Percentiles rank a stretch among this genome's conserved stretches.
Conservation (phyloP, 1,284 basidiomycete genomes). For the Apiotrichum sp. region DNA sequence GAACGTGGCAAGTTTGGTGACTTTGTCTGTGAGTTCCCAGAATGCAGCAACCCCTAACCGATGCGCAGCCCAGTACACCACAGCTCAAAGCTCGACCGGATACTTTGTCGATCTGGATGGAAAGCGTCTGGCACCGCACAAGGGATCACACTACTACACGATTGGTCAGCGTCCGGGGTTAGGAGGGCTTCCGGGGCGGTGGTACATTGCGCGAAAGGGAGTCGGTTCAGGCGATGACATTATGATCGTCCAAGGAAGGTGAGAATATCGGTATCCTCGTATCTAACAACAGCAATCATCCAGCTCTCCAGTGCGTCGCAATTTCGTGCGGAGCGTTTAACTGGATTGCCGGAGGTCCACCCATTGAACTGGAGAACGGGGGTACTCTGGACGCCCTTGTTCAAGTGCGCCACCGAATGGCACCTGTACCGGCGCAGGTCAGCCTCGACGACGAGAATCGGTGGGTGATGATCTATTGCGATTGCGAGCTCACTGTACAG, state of each 20-base stretch:
- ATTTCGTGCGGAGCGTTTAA: constrained; percentile 55
- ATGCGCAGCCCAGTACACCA: constrained; percentile 66
- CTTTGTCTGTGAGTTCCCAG: constrained; percentile 59
- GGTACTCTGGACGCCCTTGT: constrained; percentile 54
- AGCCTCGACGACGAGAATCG: neutral
- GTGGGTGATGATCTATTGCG: neutral
- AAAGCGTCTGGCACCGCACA: constrained; percentile 57
- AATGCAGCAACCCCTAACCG: neutral
- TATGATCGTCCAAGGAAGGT: constrained; percentile 70
- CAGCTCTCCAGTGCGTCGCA: constrained; percentile 55
- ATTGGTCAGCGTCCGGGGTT: constrained; percentile 74
- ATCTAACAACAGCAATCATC: constrained; percentile 54
- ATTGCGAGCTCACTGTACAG: constrained; percentile 25
- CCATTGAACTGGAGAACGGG: constrained; percentile 47
- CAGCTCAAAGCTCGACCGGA: constrained; percentile 57
- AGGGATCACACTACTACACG: constrained; percentile 81
- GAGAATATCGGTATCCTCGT: constrained; percentile 7
- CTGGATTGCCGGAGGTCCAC: constrained; percentile 65
- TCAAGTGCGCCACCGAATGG: constrained; percentile 69
- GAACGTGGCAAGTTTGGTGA: constrained; percentile 65
- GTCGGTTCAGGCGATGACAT: constrained; percentile 55
- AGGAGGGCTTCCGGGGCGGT: constrained; percentile 56
- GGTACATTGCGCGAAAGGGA: constrained; percentile 76
- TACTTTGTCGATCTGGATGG: constrained; percentile 61
- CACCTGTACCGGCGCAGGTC: constrained; percentile 47